Evolutionary conservation across 768 basidiomycete genomes (phyloP).

Genomic region (Phylloporus sp.): DNA sequence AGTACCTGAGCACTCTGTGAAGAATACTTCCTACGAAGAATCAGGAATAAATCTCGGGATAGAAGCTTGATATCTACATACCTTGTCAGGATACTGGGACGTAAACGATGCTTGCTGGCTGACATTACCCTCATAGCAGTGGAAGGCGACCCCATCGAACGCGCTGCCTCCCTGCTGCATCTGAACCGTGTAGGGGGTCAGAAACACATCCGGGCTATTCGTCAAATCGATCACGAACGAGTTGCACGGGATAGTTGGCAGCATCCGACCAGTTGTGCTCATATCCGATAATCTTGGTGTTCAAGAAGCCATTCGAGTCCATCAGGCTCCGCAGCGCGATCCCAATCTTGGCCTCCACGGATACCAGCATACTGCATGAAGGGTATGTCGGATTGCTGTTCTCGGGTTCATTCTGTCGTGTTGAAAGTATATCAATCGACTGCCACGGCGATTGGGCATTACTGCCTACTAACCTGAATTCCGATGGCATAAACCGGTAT

Average conservation of each 20-base stretch:
- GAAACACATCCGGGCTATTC: neutral
- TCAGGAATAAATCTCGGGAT: neutral
- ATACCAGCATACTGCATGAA: slow-evolving; percentile 51
- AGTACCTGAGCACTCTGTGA: slow-evolving; percentile 64
- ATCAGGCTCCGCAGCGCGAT: slow-evolving; percentile 52
- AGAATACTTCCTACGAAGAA: slow-evolving; percentile 35
- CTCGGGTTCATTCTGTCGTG: slow-evolving; percentile 48
- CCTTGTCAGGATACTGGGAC: slow-evolving; percentile 52
- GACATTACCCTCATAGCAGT: slow-evolving; percentile 63
- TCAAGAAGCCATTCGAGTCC: slow-evolving; percentile 56
- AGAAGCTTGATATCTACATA: neutral
- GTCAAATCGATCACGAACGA: slow-evolving; percentile 32
- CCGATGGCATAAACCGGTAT: slow-evolving; percentile 59
- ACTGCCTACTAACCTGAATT: slow-evolving; percentile 37
- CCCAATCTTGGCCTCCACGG: slow-evolving; percentile 57
- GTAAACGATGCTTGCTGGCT: slow-evolving; percentile 55
- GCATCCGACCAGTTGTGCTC: slow-evolving; percentile 77
- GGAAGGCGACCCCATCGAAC: slow-evolving; percentile 66
- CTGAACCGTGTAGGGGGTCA: slow-evolving; percentile 21
- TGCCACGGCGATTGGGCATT: neutral
- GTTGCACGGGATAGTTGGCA: slow-evolving; percentile 55
- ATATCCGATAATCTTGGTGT: slow-evolving; percentile 60
- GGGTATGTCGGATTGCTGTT: slow-evolving; percentile 67
- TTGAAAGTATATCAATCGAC: neutral
- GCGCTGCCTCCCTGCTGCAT: slow-evolving; percentile 55